Base-by-base conservation (phyloP, 805 yeast species). In the Teunomyces lycoperdinae region DNA sequence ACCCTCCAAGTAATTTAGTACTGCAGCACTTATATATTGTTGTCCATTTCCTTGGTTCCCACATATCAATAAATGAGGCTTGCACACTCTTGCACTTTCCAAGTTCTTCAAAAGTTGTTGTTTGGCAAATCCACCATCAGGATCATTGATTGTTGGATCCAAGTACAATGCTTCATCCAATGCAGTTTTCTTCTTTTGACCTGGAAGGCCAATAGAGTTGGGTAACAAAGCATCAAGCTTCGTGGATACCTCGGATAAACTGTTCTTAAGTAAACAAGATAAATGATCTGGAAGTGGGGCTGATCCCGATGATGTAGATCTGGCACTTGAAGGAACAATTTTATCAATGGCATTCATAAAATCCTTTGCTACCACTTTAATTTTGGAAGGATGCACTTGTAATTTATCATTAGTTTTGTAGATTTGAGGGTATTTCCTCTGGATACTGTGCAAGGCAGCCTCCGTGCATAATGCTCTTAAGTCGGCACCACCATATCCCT, bases 401-500 rank as follows among this genome's bases (percentile, higher is more conserved):
- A 92, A 73, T 61, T 90, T 92, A 42, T 86, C 87, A 45, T 78
- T 74, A 8, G 91, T 78, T 52, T 77, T 70, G 66, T 94, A 94
- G 40, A 94, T 92, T 66, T 94, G 98, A 0, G 99, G 99, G 56
- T 85, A 92, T 41, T 85, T 80, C 53, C 98, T 73, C 67, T 92
- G 97, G 35, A 94, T 92, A 58, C 96, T 85, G 58, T 86, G 84
- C 52, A 94, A 73, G 0, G 98, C 98, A 28, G 97, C 91, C 63
- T 94, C 99, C 0, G 98, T 92, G 64, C 98, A 90, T 28, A 94
- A 71, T 0, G 98, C 96, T 47, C 97, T 74, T 52, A 94, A 71
- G 65, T 94, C 99, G 2, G 99, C 98, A 71, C 99, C 99, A 42
- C 99, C 99, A 61, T 88, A 94, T 0, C 99, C 99, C 63, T 91